Percentiles rank a stretch among this genome's conserved stretches.
phyloP scores from a whole-genome alignment of 768 basidiomycete species.

The Mrakia frigida region DNA sequence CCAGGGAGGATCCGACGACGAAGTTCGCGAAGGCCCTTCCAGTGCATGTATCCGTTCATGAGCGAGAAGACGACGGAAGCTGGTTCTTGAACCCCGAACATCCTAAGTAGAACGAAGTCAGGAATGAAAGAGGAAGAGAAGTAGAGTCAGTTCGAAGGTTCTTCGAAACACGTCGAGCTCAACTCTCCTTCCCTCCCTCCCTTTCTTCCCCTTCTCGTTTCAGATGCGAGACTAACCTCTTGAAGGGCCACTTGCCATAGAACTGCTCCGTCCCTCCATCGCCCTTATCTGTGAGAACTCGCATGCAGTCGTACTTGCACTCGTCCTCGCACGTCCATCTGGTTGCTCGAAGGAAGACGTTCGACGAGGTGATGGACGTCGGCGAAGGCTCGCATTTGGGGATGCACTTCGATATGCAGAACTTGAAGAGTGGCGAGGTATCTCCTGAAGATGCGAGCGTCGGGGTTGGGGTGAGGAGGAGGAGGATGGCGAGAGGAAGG shows the following conservation, averaged over 20 bases:
- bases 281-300: conserved; percentile 42
- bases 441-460: conserved; percentile 60
- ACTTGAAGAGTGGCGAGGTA: conserved; percentile 52
- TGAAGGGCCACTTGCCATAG: conserved; percentile 97
- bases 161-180: neutral
- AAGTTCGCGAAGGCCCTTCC: conserved; percentile 51
- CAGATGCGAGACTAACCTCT: conserved; percentile 53
- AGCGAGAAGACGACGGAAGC: conserved; percentile 84
- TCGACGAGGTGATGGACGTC: conserved; percentile 46
- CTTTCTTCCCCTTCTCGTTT: neutral
- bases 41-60: conserved; percentile 74
- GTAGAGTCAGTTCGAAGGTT: neutral
- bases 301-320: conserved; percentile 87
- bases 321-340: conserved; percentile 53
- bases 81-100: conserved; percentile 79
- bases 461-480: conserved; percentile 18
- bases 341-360: conserved; percentile 57
- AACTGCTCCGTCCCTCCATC: conserved; percentile 60
- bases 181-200: neutral
- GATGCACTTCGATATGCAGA: conserved; percentile 53
- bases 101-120: neutral
- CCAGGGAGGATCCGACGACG: conserved; percentile 37
- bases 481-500: neutral
- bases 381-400: conserved; percentile 47
- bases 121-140: neutral